These are phyloP conservation scores for Taphrina communis DNA, from an alignment of 1,139 yeast species.

Conservation along the genomic window DNA sequence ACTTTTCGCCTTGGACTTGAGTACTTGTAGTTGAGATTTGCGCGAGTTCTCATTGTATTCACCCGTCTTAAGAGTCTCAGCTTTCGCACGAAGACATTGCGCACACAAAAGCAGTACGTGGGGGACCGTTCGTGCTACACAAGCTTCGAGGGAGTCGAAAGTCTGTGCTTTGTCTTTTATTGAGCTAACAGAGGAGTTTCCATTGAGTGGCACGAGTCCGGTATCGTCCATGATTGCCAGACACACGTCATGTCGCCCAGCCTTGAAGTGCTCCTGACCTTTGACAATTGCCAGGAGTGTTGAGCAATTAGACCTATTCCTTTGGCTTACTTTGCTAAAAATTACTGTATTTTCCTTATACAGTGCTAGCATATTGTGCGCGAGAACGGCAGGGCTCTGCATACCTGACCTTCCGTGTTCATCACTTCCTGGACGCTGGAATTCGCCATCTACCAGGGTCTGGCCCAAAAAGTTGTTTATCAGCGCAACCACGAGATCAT, in stretches of 20 bases:
- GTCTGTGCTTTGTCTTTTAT: slow-evolving; percentile 64
- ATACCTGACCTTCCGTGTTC: slow-evolving; percentile 49
- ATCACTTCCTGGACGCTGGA: slow-evolving; percentile 49
- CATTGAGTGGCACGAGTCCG: slow-evolving; percentile 68
- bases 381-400: slow-evolving; percentile 55
- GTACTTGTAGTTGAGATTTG: slow-evolving; percentile 59
- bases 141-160: slow-evolving; percentile 67
- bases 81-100: slow-evolving; percentile 72
- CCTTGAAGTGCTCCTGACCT: slow-evolving; percentile 67
- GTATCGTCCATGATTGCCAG: slow-evolving; percentile 61
- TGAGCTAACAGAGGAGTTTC: slow-evolving; percentile 53
- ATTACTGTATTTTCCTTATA: slow-evolving; percentile 52
- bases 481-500: slow-evolving; percentile 78
- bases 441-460: slow-evolving; percentile 54
- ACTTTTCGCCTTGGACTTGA: slow-evolving; percentile 75
- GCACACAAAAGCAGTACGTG: slow-evolving; percentile 77
- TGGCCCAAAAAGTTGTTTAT: slow-evolving; percentile 83
- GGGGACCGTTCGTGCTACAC: slow-evolving; percentile 80
- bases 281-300: slow-evolving; percentile 69
- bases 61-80: slow-evolving; percentile 59
- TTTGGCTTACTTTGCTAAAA: slow-evolving; percentile 14
- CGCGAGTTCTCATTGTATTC: slow-evolving; percentile 60
- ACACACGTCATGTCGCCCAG: slow-evolving; percentile 67
- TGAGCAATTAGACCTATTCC: slow-evolving; percentile 62
- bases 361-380: slow-evolving; percentile 53